Evolutionary conservation across 108 stramenopile species (phyloP), one percentile per base, ranked within the genome.

Genomic region (Skeletonema potamos): DNA sequence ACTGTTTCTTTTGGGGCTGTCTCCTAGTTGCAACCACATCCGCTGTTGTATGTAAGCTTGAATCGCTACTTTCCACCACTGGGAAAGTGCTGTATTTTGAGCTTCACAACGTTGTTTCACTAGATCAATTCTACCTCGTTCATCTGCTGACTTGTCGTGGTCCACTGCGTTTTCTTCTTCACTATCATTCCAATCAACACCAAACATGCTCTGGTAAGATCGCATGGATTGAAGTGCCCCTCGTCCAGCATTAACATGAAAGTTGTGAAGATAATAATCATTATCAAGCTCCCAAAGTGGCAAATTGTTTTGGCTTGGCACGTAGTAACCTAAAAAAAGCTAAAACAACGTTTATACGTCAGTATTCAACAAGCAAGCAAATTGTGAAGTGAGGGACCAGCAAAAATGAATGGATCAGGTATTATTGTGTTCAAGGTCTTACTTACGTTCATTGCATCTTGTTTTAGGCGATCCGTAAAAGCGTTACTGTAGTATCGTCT

Each of bases 391-490:
- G n/a, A n/a, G n/a, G n/a, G n/a, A n/a, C n/a, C n/a, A n/a, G n/a
- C n/a, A n/a, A n/a, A n/a, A n/a, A n/a, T n/a, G n/a, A n/a, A n/a
- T n/a, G n/a, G n/a, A n/a, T n/a, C n/a, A n/a, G n/a, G n/a, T n/a
- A n/a, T n/a, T n/a, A n/a, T n/a, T n/a, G n/a, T n/a, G n/a, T n/a
- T n/a, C n/a, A n/a, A n/a, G n/a, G n/a, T n/a, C n/a, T n/a, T n/a
- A n/a, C n/a, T n/a, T n/a, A n/a, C n/a, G 67, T 99, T 99, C 85
- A 99, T 99, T 24, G 97, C 96, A 80, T 98, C 97, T 78, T 99
- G 98, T 74, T 97, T 97, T 44, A 96, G 72, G 1, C 93, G 83
- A 84, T 99, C 99, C 0, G 97, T 97, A 68, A 98, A 98, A 36
- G 97, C 96, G 72, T 99, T 99, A 66, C 90, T 94, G 76, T 98